phyloP scores from a whole-genome alignment of 2,329 filamentous ascomycete genomes.

The Dothideomycetidae sp. region DNA sequence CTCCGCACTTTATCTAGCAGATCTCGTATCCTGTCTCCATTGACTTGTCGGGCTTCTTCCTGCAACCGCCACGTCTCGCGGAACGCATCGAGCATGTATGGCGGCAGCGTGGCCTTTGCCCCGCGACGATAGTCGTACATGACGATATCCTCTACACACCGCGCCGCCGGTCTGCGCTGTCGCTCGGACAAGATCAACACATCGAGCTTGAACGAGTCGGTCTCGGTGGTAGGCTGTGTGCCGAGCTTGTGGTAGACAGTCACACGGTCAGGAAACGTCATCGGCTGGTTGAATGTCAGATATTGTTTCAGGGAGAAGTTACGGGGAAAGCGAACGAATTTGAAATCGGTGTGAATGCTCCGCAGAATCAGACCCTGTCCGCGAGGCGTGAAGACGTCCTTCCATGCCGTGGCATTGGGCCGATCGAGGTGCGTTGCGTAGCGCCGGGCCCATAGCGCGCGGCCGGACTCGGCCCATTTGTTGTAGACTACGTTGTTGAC shows the following conservation, averaged over 20 bases:
- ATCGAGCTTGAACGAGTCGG: conserved; percentile 45
- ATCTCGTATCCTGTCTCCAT: conserved; percentile 39
- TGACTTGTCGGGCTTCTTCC: conserved; percentile 41
- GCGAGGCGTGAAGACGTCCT: conserved; percentile 50
- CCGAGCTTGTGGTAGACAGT: conserved; percentile 71
- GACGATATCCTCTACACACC: conserved; percentile 63
- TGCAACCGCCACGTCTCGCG: conserved; percentile 46
- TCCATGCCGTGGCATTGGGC: conserved; percentile 49
- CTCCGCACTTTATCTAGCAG: conserved; percentile 44
- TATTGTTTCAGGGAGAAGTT: not conserved
- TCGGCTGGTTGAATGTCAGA: conserved; percentile 41
- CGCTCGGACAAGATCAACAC: conserved; percentile 60
- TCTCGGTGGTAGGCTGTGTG: conserved; percentile 33
- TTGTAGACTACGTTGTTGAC: conserved; percentile 81
- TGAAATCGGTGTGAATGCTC: conserved; percentile 71
- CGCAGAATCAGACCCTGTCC: conserved; percentile 62
- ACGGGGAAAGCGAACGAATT: conserved; percentile 50
- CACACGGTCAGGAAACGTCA: conserved; percentile 69
- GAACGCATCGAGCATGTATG: conserved; percentile 50
- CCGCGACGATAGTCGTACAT: conserved; percentile 57
- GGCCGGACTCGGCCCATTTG: conserved; percentile 66
- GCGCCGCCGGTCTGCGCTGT: conserved; percentile 57
- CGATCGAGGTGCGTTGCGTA: conserved; percentile 51
- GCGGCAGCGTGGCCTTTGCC: conserved; percentile 42
- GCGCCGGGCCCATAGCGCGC: conserved; percentile 64